Conservation (phyloP, 768 basidiomycete species). For the Leccinum uliginosum region DNA sequence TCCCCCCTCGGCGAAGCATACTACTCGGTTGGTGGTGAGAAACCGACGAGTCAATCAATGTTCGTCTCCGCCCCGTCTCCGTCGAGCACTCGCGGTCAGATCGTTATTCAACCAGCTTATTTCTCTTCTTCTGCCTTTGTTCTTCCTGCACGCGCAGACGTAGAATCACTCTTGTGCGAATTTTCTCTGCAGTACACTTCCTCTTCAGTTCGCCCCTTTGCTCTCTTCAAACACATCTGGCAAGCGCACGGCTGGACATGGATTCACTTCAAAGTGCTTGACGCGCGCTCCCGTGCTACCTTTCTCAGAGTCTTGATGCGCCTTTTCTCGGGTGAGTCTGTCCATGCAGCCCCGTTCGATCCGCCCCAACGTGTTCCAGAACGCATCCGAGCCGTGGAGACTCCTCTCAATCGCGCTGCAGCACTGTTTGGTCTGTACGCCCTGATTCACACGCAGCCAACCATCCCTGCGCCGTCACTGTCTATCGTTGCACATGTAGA, state of each 20-base stretch:
- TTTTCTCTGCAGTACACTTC: conserved; percentile 49
- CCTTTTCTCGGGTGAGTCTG: conserved; percentile 59
- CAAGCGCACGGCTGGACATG: conserved; percentile 63
- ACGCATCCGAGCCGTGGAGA: conserved; percentile 43
- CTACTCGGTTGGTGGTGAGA: not conserved
- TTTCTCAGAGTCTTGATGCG: conserved; percentile 59
- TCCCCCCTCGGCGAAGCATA: conserved; percentile 48
- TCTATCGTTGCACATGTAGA: conserved; percentile 50
- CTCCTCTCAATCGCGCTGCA: conserved; percentile 51
- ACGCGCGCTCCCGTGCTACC: conserved; percentile 56
- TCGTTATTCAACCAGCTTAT: conserved; percentile 67
- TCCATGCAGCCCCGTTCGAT: not conserved
- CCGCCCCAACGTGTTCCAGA: conserved; percentile 38
- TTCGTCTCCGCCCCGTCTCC: conserved; percentile 51
- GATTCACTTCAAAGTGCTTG: conserved; percentile 72
- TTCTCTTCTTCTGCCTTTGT: conserved; percentile 78
- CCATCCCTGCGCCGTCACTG: conserved; percentile 46
- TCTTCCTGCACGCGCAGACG: conserved; percentile 58
- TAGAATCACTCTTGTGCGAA: conserved; percentile 46
- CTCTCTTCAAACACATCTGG: conserved; percentile 72
- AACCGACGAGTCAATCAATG: too few species aligned
- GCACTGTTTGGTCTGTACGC: conserved; percentile 70
- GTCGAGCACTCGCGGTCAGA: conserved; percentile 54
- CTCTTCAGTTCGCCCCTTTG: conserved; percentile 46
- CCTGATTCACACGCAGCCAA: conserved; percentile 66